These are phyloP conservation scores for Tetrahymena elliotti DNA, from an alignment of 73 alveolate genomes.

Conservation along the genomic window DNA sequence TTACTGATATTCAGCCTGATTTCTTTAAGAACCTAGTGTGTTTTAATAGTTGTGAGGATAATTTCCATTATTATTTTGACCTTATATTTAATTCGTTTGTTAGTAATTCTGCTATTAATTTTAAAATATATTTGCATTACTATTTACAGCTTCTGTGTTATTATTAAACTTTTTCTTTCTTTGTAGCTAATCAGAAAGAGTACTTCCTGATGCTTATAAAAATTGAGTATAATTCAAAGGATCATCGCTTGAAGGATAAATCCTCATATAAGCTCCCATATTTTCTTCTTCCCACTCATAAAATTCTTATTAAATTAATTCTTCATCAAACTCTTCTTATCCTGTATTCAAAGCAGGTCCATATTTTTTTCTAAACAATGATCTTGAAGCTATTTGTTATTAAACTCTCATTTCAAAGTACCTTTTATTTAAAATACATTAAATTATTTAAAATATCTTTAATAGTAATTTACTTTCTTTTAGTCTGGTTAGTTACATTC, in stretches of 20 bases:
- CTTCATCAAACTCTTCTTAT: not conserved
- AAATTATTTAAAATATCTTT: not conserved
- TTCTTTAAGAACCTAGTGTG: not conserved
- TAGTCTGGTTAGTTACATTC: constrained; percentile 46
- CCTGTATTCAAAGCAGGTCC: not conserved
- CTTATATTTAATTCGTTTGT: not conserved
- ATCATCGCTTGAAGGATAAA: not conserved
- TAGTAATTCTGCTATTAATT: not conserved
- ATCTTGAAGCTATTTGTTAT: not conserved
- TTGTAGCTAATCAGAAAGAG: not conserved
- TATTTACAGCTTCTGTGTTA: not conserved
- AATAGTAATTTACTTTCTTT: not conserved
- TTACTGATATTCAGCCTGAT: not conserved
- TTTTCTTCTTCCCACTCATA: not conserved
- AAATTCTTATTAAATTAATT: not conserved
- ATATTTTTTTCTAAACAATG: not conserved
- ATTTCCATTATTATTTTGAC: not conserved
- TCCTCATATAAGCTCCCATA: not conserved
- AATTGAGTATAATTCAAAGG: not conserved
- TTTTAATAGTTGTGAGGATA: not conserved
- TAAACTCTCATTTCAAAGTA: not conserved
- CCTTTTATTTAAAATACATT: not conserved
- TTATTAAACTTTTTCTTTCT: not conserved
- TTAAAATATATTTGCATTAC: not conserved
- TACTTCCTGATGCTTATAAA: not conserved